Conservation (phyloP, 2,329 filamentous ascomycete genomes). For the Beauveria scarabaeidicola region DNA sequence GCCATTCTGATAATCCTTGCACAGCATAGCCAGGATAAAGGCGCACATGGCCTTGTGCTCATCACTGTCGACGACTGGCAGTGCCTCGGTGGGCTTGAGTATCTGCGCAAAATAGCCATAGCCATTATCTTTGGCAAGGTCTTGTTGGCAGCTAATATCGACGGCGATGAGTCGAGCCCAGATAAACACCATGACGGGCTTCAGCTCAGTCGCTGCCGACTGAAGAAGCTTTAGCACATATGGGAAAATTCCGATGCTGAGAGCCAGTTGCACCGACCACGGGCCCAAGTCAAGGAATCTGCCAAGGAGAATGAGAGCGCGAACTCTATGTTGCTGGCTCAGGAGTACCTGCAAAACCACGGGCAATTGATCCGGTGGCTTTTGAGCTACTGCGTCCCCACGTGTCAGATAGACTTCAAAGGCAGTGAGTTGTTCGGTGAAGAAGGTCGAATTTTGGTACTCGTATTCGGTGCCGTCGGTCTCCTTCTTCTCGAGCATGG, state of each 20-base stretch:
- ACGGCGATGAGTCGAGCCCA: constrained; percentile 95
- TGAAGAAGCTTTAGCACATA: constrained; percentile 97
- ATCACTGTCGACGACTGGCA: constrained; percentile 79
- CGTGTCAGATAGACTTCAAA: constrained; percentile 91
- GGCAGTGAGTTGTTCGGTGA: constrained; percentile 91
- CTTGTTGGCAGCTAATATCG: constrained; percentile 85
- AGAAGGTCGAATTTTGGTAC: constrained; percentile 91
- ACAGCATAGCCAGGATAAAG: constrained; percentile 95
- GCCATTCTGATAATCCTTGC: constrained; percentile 86
- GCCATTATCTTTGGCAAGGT: constrained; percentile 92
- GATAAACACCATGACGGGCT: constrained; percentile 99
- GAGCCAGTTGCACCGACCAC: constrained; percentile 95
- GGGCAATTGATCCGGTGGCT: constrained; percentile 86
- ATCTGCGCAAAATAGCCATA: constrained; percentile 96
- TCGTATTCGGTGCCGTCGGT: constrained; percentile 70
- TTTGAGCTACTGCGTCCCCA: constrained; percentile 71
- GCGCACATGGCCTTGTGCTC: constrained; percentile 99
- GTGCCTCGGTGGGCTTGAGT: constrained; percentile 71
- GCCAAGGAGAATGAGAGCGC: constrained; percentile 83
- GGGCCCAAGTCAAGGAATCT: constrained; percentile 92
- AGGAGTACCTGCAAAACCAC: constrained; percentile 93
- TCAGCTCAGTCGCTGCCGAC: constrained; percentile 87
- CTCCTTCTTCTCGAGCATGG: constrained; percentile 73
- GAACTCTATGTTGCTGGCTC: constrained; percentile 86
- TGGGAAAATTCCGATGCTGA: constrained; percentile 97